Evolutionary conservation across 2,329 filamentous ascomycete species (phyloP).

Genomic region (Fusarium metavorans): DNA sequence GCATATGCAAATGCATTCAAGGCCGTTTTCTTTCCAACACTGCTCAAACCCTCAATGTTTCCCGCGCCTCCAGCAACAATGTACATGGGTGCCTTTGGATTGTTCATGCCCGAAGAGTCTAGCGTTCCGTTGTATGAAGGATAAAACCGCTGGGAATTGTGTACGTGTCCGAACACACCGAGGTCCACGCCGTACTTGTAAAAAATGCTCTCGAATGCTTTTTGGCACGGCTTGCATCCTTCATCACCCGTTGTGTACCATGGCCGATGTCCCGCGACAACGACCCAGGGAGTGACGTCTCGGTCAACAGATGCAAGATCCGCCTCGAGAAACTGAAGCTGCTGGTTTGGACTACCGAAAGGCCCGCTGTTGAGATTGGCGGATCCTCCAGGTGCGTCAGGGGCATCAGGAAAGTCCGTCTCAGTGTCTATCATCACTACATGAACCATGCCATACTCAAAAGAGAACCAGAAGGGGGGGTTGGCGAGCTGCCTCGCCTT

Average conservation of each 20-base stretch:
- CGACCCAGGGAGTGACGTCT: constrained; percentile 61
- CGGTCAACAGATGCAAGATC: constrained; percentile 66
- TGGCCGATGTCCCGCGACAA: constrained; percentile 55
- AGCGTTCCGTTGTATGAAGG: constrained; percentile 16
- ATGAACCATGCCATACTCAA: constrained; percentile 45
- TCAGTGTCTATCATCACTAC: constrained; percentile 51
- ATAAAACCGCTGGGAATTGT: constrained; percentile 24
- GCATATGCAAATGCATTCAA: constrained; percentile 27
- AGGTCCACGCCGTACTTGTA: constrained; percentile 26
- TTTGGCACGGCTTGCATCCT: constrained; percentile 29
- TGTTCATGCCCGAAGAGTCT: constrained; percentile 10
- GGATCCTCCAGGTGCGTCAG: constrained; percentile 18
- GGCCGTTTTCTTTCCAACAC: background rate
- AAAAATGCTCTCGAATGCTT: constrained; percentile 17
- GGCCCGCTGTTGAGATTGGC: constrained; percentile 26
- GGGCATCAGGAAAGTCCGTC: constrained; percentile 51
- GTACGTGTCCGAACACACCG: constrained; percentile 20
- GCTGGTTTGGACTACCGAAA: constrained; percentile 12
- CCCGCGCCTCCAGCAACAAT: constrained; percentile 25
- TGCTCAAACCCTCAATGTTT: constrained; percentile 21
- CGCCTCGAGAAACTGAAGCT: constrained; percentile 21
- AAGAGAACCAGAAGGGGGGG: constrained; percentile 42
- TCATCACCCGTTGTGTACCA: constrained; percentile 59
- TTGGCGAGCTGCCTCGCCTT: constrained; percentile 30
- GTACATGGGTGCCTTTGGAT: constrained; percentile 26